Base-by-base conservation (phyloP, 768 basidiomycete genomes). In the Dentipellis sp. region DNA sequence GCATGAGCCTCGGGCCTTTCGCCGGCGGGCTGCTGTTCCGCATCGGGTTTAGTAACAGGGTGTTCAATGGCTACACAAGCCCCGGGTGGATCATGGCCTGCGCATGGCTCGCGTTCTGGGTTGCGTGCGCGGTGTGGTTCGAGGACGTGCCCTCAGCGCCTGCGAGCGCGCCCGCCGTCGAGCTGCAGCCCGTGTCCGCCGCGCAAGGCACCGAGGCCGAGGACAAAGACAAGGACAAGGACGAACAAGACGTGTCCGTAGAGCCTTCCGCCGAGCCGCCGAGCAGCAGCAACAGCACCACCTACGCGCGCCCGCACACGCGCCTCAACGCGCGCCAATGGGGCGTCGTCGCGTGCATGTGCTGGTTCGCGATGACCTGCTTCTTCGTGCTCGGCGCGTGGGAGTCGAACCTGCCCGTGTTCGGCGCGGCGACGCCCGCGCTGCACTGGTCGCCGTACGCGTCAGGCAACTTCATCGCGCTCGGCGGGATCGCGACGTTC, bases 401-500 rank as follows among this genome's bases (percentile, higher is more conserved):
- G 48, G 48, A 50, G 22, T 22, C 48, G 19, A 50, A 50, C 48
- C 19, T 50, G 19, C 48, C 48, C 29, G 48, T 50, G 19, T 50
- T 50, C 29, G 29, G 22, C 48, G 48, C 48, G 4, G 75, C 78
- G 17, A 74, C 76, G 10, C 65, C 68, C 14, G 62, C 67, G 23
- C 78, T 84, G 63, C 64, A 73, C 62, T 84, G 78, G 73, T 75
- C 78, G 14, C 84, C 83, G 1, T 85, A 77, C 63, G 73, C 75
- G n/a, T 81, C 84, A 2, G 86, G 82, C 8, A 86, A 86, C 68
- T 81, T 85, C 68, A 83, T 86, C 66, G 84, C 81, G 22, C 75
- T 87, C 10, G 84, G 84, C 16, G 86, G 83, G 10, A 69, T 79
- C 23, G 71, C 75, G 21, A 74, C 79, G 34, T 78, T 86, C 65